Evolutionary conservation across 2,329 filamentous ascomycete species (phyloP), one percentile per base, ranked within the genome.

Genomic region (Phialocephala sp.): DNA sequence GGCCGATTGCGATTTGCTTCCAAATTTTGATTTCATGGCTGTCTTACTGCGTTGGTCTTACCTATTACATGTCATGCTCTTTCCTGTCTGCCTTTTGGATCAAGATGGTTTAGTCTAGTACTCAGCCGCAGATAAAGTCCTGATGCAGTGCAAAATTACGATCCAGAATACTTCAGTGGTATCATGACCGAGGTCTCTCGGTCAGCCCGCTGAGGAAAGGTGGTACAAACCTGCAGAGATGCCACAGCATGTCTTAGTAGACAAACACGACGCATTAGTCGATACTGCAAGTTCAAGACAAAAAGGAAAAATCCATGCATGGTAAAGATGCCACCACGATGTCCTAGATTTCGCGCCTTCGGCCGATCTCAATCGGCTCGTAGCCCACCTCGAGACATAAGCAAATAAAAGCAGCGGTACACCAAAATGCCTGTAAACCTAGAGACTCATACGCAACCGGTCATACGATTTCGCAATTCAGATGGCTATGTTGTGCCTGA

Each of bases 61-160:
- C 55, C 52, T 63, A 43, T 60, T 64, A 55, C 57, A 55, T 64
- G 57, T 64, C 61, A 63, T 63, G 35, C 45, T 60, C 27, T 55
- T 50, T 27, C n/a, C 22, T 24, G 11, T 22, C 8, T 22, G n/a
- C 22, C 45, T 50, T 50, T 24, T 27, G 20, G 20, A 8, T 11
- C 20, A 27, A 50, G n/a, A 12, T 43, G 15, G 15, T 43, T 18
- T 43, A 18, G 15, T n/a, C n/a, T 6, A 2, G n/a, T 43, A 15
- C 41, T 43, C 41, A 43, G 41, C 41, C 15, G 11, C 15, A n/a
- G 14, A 6, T 43, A 8, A 2, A 18, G n/a, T 20, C 45, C 45
- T 24, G 45, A 22, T 50, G 6, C 8, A 12, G 8, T 50, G 45
- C 45, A 50, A 24, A 50, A 50, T 22, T 24, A 9, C 45, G 22